A percentile compares a stretch with the other conserved stretches of the same genome.
These are phyloP conservation scores for Talaromyces atroroseus DNA, from an alignment of 2,329 filamentous ascomycete species.

Conservation along the genomic window DNA sequence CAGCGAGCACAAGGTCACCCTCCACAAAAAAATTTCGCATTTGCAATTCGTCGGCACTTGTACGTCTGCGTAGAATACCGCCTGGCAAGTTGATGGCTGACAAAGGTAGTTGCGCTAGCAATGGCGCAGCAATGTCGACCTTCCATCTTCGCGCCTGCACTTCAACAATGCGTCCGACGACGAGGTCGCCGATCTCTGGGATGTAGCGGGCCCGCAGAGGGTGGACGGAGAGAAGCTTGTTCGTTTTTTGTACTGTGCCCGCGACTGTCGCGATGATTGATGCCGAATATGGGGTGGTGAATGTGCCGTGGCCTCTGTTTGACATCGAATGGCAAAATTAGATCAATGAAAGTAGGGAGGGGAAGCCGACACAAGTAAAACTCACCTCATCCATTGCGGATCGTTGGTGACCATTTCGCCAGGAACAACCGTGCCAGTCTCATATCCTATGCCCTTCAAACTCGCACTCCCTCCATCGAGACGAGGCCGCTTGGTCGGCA, in stretches of 20 bases:
- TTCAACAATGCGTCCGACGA: slow-evolving; percentile 87
- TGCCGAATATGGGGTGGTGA: slow-evolving; percentile 54
- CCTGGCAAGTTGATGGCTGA: slow-evolving; percentile 91
- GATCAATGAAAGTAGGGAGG: background rate
- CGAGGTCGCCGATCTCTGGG: slow-evolving; percentile 92
- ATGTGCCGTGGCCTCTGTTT: slow-evolving; percentile 84
- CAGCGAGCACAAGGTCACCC: slow-evolving; percentile 86
- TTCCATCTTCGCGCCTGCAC: slow-evolving; percentile 94
- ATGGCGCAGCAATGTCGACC: slow-evolving; percentile 83
- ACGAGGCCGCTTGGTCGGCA: slow-evolving; percentile 28
- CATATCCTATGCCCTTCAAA: slow-evolving; percentile 3
- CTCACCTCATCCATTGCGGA: slow-evolving; percentile 82
- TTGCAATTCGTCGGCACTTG: slow-evolving; percentile 93
- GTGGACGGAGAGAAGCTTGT: slow-evolving; percentile 89
- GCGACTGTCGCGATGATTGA: slow-evolving; percentile 85
- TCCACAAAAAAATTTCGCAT: slow-evolving; percentile 97
- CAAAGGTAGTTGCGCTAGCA: slow-evolving; percentile 79
- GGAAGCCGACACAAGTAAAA: background rate
- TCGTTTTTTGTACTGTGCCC: slow-evolving; percentile 84
- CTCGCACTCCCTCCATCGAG: background rate
- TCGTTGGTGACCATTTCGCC: slow-evolving; percentile 84
- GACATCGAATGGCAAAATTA: background rate
- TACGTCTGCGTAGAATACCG: slow-evolving; percentile 83
- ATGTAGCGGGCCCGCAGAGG: slow-evolving; percentile 89
- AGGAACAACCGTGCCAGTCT: slow-evolving; percentile 67